Base-by-base conservation (phyloP, 805 yeast genomes). In the Sugiyamaella lignohabitans region DNA sequence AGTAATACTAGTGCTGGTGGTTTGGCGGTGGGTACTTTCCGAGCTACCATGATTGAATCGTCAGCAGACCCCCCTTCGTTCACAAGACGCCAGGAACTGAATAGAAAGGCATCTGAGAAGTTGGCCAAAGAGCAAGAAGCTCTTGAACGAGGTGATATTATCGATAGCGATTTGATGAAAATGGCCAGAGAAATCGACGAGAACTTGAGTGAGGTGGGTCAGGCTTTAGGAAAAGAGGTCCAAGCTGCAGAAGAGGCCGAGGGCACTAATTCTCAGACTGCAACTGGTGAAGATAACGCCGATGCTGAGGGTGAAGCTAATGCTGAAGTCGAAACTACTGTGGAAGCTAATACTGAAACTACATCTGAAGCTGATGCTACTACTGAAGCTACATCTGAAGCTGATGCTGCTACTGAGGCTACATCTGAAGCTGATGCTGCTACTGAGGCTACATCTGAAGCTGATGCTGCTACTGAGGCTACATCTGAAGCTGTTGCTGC, bases 61-160 rank as follows among this genome's bases (percentile, higher is more conserved):
- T 73, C 54, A 60, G 73, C 87, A 0, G 73, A 80, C 43, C 99
- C 99, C 1, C 99, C 99, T 0, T 80, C 96, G 0, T 88, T 76
- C 59, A 69, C 69, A 20, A 76, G 73, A 48, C 85, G 84, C 58
- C 71, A 91, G 38, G 66, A 65, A 24, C 69, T 69, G 27, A 85
- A 78, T 54, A 57, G 64, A 51, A 64, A 36, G 46, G 46, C 46
- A 37, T 39, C 38, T 6, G 49, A 59, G 21, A 48, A 51, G 41
- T 63, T 55, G 35, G 38, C 47, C 8, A 45, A 43, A 5, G 55
- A 51, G 6, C 51, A 38, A 19, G 50, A 39, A 11, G 51, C 40
- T 34, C 36, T 53, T 44, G 44, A 53, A 23, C 20, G 42, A 20
- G 55, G 50, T 24, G 52, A 49, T 14, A 53, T 30, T 18, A 49